Evolutionary conservation across 306 rosid genomes (phyloP), one percentile per base, ranked within the genome.

Genomic region (Urtica urens): DNA sequence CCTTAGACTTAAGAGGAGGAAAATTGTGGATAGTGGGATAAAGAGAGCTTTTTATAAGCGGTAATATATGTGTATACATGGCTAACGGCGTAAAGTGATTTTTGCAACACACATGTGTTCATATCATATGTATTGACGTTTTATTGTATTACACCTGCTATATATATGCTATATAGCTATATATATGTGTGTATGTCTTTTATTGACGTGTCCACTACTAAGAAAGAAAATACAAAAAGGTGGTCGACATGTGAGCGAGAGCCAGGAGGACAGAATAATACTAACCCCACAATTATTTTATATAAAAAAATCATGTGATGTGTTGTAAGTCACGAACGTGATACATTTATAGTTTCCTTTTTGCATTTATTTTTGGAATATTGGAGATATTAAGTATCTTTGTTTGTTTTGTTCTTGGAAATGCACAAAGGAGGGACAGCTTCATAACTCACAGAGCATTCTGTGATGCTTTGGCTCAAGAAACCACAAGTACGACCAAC

Each of bases 401-500:
- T 14, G 8, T 47, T 34, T 35, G 23, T 63, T 57, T 63, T 49
- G 63, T 59, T n/a, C n/a, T n/a, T n/a, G n/a, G n/a, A n/a, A n/a
- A 61, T 55, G 27, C 51, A 8, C 44, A 46, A 80, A 86, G 95
- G 63, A 86, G 95, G 71, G 95, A 86, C 74, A 81, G 88, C 59
- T 86, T 86, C 69, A 76, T 81, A 37, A 81, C 95, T 31, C 95
- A 86, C 66, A 81, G 95, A 69, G 93, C 86, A 27, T 86, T 81
- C 59, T 86, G 95, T 45, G 88, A 86, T 55, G 95, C 82, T 34
- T 69, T 86, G 65, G 74, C 93, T 41, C 88, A 76, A 13, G 93
- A 86, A 49, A 78, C 15, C 15, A 49, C 69, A 52, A 52, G 29
- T 37, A 24, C 23, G 10, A 45, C 47, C 38, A 46, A 61, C 25